Evolutionary conservation across 2,329 filamentous ascomycete species (phyloP), one percentile per base, ranked within the genome.

Genomic region (Cladosporium cucumerinum): DNA sequence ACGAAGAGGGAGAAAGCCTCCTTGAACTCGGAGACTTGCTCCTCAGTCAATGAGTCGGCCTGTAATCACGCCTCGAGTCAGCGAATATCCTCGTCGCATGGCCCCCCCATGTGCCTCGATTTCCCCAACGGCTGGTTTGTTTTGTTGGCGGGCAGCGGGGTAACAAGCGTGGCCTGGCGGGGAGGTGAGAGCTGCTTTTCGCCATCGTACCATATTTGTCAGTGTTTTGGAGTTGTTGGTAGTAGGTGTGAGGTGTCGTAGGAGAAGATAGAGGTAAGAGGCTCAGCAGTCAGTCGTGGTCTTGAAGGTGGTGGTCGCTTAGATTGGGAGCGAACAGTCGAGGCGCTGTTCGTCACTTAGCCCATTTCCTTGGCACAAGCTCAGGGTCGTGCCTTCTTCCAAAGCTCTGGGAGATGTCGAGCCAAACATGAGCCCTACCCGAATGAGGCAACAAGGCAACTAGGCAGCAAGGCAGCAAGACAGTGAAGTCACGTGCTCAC

Each of bases 21-120:
- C 91, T 98, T 99, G 87, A 98, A 99, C 85, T 99, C 95, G 79
- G 95, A 98, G 80, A 99, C 95, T 87, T 99, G 95, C 85, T 99
- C 95, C 87, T 99, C 95, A 75, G 95, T 98, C 78, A 99, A 90
- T 81, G 94, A 94, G 81, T 99, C 95, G 80, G 94, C 94, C 94
- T 98, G 79, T 51, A 1, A 36, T 30, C 28, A 25, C 48, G 23
- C 8, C 51, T 43, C n/a, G 26, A 16, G 69, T 71, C 66, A 72
- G 70, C 62, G 54, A 43, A 11, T 23, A 25, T 61, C n/a, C 58
- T n/a, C 28, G 28, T 51, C n/a, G 18, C 25, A 60, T 49, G 30
- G 51, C 39, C 14, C 2, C 26, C 21, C 8, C 25, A 11, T 28
- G 39, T 39, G 34, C 54, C 43, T 59, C 23, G 55, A 34, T 64